Conservation (phyloP, 2,329 filamentous ascomycete genomes). For the Ophiostoma sp. region DNA sequence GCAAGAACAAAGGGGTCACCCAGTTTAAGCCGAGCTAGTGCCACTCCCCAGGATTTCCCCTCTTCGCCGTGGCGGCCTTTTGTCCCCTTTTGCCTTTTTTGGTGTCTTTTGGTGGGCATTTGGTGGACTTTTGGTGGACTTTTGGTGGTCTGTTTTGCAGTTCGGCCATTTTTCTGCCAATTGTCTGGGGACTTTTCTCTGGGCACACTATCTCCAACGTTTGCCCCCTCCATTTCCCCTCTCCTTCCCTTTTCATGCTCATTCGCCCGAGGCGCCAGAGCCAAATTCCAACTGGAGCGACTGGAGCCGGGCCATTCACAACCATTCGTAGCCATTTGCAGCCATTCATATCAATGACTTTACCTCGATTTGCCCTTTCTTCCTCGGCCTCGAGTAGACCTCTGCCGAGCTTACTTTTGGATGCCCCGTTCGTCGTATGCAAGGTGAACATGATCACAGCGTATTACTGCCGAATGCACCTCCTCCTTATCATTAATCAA, state of each 20-base stretch:
- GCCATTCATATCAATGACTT: not conserved
- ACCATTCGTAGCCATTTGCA: not conserved
- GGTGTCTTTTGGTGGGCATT: not conserved
- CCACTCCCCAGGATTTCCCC: slow-evolving; percentile 13
- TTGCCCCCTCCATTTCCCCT: slow-evolving; percentile 5
- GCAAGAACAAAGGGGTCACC: not conserved
- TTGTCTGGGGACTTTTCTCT: not conserved
- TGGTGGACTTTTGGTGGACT: not conserved
- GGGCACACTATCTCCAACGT: not conserved
- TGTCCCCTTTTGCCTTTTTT: not conserved
- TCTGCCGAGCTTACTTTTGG: not conserved
- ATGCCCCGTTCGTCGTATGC: not conserved
- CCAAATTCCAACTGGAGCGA: not conserved
- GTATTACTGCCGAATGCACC: not conserved
- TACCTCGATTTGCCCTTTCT: not conserved
- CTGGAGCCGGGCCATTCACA: not conserved
- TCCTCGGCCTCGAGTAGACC: not conserved
- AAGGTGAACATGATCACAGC: not conserved
- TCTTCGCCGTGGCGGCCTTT: not conserved
- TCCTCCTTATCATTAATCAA: not conserved
- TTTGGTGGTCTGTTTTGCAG: not conserved
- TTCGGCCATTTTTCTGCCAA: no score
- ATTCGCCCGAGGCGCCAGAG: not conserved
- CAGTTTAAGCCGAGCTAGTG: slow-evolving; percentile 19
- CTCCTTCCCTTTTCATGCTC: slow-evolving; percentile 11